Evolutionary conservation across 2,329 filamentous ascomycete genomes (phyloP), one percentile per base, ranked within the genome.

Genomic region (Sphaerulina vaccinii): DNA sequence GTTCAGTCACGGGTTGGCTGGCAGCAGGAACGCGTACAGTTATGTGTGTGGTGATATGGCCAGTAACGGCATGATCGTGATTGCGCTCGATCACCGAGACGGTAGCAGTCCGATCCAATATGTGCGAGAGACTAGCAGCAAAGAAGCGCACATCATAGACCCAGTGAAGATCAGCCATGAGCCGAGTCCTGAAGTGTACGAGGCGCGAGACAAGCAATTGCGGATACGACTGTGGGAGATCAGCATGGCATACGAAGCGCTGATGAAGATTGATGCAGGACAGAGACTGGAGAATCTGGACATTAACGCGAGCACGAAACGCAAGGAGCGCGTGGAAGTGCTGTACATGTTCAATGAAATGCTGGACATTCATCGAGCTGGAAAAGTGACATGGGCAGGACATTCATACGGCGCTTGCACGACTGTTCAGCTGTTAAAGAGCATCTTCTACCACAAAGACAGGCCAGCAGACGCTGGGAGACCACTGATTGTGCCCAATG

Each of bases 1-100:
- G 56, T 95, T 95, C 71, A 93, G 88, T 1, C 90, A 95, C 66
- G 90, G 90, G 1, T 76, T 95, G 1, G 90, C 87, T 32, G 90
- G 90, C 32, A 85, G 82, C 54, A 80, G 88, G 59, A 93, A 93
- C 63, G 83, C 88, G 9, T 95, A 95, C 72, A 92, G 88, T n/a
- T 86, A 91, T 64, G 73, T 95, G 19, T 85, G 81, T 15, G 87
- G 87, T 13, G 88, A 87, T 0, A 73, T 95, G 22, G 87, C 90
- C 3, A 90, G 87, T 16, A 85, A 93, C 63, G 90, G 90, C 35
- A 77, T 91, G 18, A 82, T 93, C 6, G 88, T 95, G 2, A 74
- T 92, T 47, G 90, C 88, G 51, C 83, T 88, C 0, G 90, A 95
- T 63, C 90, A 95, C 66, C 80, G 90, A 38, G 90, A 95, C 63